Evolutionary conservation across 2,329 filamentous ascomycete species (phyloP).

Genomic region (Karstenula rhodostoma): DNA sequence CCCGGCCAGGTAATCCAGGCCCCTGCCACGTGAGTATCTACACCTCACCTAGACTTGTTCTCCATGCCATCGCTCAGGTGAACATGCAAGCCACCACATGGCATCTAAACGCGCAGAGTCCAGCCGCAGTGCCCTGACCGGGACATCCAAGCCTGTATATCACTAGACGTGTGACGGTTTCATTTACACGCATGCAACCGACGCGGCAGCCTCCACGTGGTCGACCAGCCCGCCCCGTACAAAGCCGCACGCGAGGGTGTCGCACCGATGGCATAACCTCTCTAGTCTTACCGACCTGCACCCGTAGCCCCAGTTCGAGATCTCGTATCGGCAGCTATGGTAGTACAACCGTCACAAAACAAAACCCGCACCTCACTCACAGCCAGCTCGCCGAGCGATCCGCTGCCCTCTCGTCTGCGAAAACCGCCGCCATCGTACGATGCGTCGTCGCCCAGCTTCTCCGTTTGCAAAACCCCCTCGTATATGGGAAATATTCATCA

Average conservation of each 20-base stretch:
- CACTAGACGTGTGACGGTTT: not conserved
- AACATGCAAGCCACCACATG: not conserved
- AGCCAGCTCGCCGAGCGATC: too few relatives aligned
- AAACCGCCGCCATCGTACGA: too few relatives aligned
- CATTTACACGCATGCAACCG: not conserved
- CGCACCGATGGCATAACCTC: not conserved
- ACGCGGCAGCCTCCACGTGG: not conserved
- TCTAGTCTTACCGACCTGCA: not conserved
- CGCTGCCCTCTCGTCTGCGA: too few relatives aligned
- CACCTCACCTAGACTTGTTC: not conserved
- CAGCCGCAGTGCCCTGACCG: not conserved
- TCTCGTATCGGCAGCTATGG: not conserved
- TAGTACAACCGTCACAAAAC: not conserved
- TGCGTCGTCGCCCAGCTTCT: too few relatives aligned
- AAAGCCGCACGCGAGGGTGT: conserved; percentile 16
- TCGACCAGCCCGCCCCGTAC: not conserved
- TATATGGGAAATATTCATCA: too few relatives aligned
- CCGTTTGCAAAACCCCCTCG: too few relatives aligned
- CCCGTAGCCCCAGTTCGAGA: not conserved
- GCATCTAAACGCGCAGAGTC: not conserved
- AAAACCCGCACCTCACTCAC: too few relatives aligned
- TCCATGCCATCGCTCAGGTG: not conserved
- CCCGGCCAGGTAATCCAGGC: not conserved
- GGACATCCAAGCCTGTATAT: not conserved
- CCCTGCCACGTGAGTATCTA: not conserved